Conservation (phyloP, 2,329 filamentous ascomycete species). For the Xylaria sp. region DNA sequence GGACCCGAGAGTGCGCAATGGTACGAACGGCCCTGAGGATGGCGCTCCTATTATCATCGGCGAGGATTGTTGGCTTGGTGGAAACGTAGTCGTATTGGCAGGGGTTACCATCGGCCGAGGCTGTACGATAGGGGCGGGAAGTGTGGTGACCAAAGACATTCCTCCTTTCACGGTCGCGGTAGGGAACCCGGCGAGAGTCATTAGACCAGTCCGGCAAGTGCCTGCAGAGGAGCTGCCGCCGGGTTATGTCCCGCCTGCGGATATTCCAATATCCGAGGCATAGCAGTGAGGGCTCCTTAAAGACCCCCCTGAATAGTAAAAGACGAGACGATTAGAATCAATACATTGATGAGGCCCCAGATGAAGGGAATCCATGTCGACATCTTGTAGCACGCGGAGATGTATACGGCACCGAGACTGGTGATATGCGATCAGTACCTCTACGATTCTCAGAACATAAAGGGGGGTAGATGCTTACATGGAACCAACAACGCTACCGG, state of each 20-base stretch:
- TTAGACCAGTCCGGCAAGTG: conserved; percentile 50
- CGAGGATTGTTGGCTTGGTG: conserved; percentile 84
- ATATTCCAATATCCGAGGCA: conserved; percentile 38
- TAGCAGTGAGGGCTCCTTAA: conserved; percentile 55
- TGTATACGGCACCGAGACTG: conserved; percentile 82
- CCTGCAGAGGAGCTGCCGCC: conserved; percentile 39
- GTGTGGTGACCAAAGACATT: conserved; percentile 84
- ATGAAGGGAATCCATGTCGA: conserved; percentile 93
- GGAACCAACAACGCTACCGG: conserved; percentile 82
- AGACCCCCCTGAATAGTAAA: conserved; percentile 93
- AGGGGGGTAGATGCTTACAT: conserved; percentile 65
- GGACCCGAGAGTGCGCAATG: conserved; percentile 78
- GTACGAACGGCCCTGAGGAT: conserved; percentile 76
- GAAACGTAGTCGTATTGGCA: conserved; percentile 75
- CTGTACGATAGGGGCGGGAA: conserved; percentile 79
- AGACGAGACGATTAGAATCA: conserved; percentile 85
- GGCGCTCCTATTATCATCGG: conserved; percentile 80
- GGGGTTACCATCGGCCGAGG: conserved; percentile 83
- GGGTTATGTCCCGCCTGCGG: conserved; percentile 37
- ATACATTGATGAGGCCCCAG: conserved; percentile 85
- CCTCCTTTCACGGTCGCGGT: conserved; percentile 70
- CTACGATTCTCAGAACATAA: not conserved
- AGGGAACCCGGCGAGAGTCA: conserved; percentile 73
- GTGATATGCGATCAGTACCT: conserved; percentile 28
- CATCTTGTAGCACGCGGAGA: conserved; percentile 86